Conservation (phyloP, 2,329 filamentous ascomycete species). For the Simplicillium sp. region DNA sequence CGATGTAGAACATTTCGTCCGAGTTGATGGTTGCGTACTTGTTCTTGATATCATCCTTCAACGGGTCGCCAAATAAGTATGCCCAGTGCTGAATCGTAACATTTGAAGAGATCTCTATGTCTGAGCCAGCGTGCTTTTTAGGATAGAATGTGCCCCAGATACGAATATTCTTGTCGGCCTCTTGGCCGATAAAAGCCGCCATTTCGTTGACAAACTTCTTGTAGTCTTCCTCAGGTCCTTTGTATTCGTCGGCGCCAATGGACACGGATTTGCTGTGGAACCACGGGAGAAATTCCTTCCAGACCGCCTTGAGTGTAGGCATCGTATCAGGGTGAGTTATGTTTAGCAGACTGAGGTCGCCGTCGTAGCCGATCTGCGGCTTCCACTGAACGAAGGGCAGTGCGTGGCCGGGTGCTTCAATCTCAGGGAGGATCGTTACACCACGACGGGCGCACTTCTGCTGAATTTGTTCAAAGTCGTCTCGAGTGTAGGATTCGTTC, state of each 20-base stretch:
- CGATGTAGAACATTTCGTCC: conserved; percentile 13
- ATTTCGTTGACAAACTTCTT: conserved; percentile 34
- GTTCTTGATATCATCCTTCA: conserved; percentile 12
- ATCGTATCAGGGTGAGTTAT: conserved; percentile 37
- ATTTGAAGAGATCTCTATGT: conserved; percentile 7
- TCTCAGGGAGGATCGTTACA: conserved; percentile 49
- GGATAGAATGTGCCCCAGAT: conserved; percentile 37
- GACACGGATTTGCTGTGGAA: conserved; percentile 44
- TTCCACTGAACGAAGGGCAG: conserved; percentile 50
- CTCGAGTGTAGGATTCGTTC: conserved; percentile 45
- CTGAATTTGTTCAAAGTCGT: conserved; percentile 43
- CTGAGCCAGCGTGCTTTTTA: conserved; percentile 11
- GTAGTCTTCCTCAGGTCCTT: conserved; percentile 35
- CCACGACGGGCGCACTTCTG: conserved; percentile 40
- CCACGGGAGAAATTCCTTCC: conserved; percentile 44
- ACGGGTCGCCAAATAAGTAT: conserved; percentile 11
- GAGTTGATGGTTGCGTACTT: conserved; percentile 15
- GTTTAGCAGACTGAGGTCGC: conserved; percentile 36
- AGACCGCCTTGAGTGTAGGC: conserved; percentile 39
- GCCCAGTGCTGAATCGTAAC: conserved; percentile 27
- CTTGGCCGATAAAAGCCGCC: conserved; percentile 33
- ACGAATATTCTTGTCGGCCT: conserved; percentile 30
- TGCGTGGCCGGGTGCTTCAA: conserved; percentile 49
- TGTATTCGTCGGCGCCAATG: conserved; percentile 47
- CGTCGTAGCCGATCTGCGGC: conserved; percentile 38